Evolutionary conservation across 1,139 yeast genomes (phyloP), one percentile per base, ranked within the genome.

Genomic region (Geotrichum restrictum): DNA sequence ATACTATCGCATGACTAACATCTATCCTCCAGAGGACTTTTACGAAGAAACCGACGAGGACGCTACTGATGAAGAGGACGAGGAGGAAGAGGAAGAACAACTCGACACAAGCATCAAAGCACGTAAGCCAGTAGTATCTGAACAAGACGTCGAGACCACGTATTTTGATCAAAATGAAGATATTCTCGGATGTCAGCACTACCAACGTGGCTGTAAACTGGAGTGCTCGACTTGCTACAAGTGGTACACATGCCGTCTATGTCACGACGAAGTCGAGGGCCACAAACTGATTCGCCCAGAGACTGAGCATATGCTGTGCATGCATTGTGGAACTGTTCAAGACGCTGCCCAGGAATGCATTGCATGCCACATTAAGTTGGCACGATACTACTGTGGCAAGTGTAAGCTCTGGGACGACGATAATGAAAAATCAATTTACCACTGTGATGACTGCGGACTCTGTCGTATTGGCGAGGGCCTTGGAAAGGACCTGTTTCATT

Each of bases 361-460:
- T 38, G 75, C 73, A 48, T 89, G 98, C 70, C 81, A 78, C 47
- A 72, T 70, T 46, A 80, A 79, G 52, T 74, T 89, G 65, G 89
- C 96, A 18, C 74, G 78, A 53, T 89, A 91, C 66, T 88, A 80
- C 65, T 91, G 98, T 68, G 73, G 72, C 13, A 79, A 75, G 49
- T 91, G 98, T 71, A 83, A 82, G 56, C 75, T 91, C 36, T 91
- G 86, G 74, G 85, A 88, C 64, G 70, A 68, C 56, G 96, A 88
- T 63, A 78, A 82, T 14, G 73, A 76, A 43, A 88, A 88, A 64
- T 85, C 85, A 57, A 89, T 91, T 27, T 91, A 89, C 66, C 98
- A 91, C 66, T 91, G 98, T 67, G 87, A 83, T 59, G 86, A 84
- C 61, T 91, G 98, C 73, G 96, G 96, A 0, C 88, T 91, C 51